These are phyloP conservation scores for Tillandsia fasciculata DNA, from an alignment of 176 grass and related monocot species.

Conservation along the genomic window DNA sequence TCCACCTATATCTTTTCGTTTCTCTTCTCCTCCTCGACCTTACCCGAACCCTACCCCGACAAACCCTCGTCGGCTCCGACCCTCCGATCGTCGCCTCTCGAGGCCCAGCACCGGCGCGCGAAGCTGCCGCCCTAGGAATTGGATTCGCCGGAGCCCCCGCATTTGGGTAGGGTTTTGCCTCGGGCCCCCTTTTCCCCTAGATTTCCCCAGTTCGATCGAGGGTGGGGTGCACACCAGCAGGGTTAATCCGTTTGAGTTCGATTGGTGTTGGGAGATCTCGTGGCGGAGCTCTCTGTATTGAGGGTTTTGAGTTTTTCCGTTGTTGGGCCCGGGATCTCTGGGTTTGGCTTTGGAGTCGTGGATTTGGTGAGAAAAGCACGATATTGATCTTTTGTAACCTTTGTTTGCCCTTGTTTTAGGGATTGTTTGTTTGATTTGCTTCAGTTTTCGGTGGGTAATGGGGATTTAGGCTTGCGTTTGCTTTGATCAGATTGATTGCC, in stretches of 20 bases:
- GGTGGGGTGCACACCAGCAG: too few relatives aligned
- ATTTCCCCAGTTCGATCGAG: neutral
- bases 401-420: neutral
- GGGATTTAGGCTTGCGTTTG: neutral
- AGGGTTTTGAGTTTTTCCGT: too few relatives aligned
- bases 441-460: neutral
- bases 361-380: neutral
- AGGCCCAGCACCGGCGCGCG: neutral
- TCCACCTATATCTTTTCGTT: neutral
- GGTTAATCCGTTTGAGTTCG: too few relatives aligned
- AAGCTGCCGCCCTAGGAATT: neutral
- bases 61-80: neutral
- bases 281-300: neutral
- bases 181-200: neutral
- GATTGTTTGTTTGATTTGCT: neutral
- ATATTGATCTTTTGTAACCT: neutral
- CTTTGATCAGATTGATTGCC: neutral
- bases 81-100: neutral
- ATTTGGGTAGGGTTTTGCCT: constrained; percentile 2
- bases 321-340: neutral
- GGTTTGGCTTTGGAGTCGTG: neutral
- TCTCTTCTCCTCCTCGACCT: neutral
- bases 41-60: neutral
- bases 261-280: neutral
- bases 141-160: neutral